Base-by-base conservation (phyloP, 2,329 filamentous ascomycete genomes). In the Arthrobotrys entomopaga region DNA sequence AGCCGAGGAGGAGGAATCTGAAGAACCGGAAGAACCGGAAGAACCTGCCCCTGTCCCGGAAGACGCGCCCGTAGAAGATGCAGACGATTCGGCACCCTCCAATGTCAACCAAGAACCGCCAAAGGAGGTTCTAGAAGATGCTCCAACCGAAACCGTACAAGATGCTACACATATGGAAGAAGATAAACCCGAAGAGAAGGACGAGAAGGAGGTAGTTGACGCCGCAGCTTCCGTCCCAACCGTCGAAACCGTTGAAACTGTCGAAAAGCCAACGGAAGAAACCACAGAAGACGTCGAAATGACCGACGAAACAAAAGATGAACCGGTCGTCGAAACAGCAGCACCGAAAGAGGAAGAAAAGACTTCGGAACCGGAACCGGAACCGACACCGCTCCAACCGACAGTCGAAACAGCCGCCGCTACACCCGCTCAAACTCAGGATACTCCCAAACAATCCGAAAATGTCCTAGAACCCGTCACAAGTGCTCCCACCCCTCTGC, bases 391-490 rank as follows among this genome's bases (percentile, higher is more conserved):
- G 24, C 43, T 49, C 16, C 43, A 43, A 40, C 42, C 53, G 16
- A 59, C 65, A 24, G 59, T 72, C 15, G 65, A 71, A 52, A 76
- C 61, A 13, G 73, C 66, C 22, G 57, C 38, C 11, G 53, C 66
- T 11, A 72, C 66, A 10, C 73, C 67, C 2, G 24, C 48, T 1
- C 61, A 57, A 3, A 10, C 16, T 24, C 46, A 61, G 13, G 59
- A 77, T 53, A 71, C 42, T 11, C 76, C 57, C 13, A 64, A 50
- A 70, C 75, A 59, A 40, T 64, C 54, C 56, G 77, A 57, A 71
- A 78, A 66, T 67, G 76, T 72, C 72, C 78, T 70, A 56, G 78
- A 58, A 75, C 71, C 71, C 20, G 26, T 70, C 24, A 69, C 71
- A 40, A 64, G 19, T 24, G 71, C 71, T 3, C 71, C 71, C 6